A percentile compares a stretch with the other conserved stretches of the same genome.
Evolutionary conservation across 495 filamentous ascomycete genomes (phyloP).

Genomic region (Aspergillus haitiensis): DNA sequence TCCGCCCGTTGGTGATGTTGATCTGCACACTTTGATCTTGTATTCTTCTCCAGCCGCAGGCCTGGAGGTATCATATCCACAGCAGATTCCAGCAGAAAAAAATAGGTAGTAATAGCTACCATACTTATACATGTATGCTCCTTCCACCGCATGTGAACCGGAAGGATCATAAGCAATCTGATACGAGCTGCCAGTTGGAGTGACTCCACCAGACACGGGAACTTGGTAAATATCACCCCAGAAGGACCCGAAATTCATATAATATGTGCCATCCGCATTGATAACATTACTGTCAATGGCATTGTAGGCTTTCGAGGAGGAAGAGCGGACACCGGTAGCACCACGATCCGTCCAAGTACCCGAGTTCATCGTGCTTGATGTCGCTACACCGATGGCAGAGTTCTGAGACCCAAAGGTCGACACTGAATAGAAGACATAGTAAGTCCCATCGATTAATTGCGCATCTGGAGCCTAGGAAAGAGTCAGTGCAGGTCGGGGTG

Average conservation of each 20-base stretch:
- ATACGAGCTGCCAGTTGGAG: constrained; percentile 36
- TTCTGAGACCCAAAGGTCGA: constrained; percentile 64
- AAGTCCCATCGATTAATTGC: constrained; percentile 52
- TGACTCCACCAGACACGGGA: constrained; percentile 50
- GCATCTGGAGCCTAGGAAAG: constrained; percentile 65
- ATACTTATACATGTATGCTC: constrained; percentile 56
- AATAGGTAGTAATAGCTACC: constrained; percentile 69
- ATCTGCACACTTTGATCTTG: constrained; percentile 67
- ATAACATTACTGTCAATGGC: constrained; percentile 71
- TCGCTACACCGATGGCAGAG: constrained; percentile 70
- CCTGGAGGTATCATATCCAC: constrained; percentile 52
- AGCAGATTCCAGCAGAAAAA: constrained; percentile 66
- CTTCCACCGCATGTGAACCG: constrained; percentile 59
- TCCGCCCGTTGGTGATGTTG: constrained; percentile 50
- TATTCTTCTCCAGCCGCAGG: constrained; percentile 67
- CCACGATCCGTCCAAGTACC: constrained; percentile 59
- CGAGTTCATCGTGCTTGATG: constrained; percentile 57
- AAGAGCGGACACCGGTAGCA: constrained; percentile 50
- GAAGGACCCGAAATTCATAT: constrained; percentile 69
- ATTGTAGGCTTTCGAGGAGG: constrained; percentile 59
- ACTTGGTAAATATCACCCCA: constrained; percentile 71
- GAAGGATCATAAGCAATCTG: constrained; percentile 57
- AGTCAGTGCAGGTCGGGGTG: not conserved
- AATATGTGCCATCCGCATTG: constrained; percentile 46
- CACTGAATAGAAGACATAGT: constrained; percentile 74